Evolutionary conservation across 169 alveolate genomes (phyloP).

Genomic region (Cryptosporidium canis): DNA sequence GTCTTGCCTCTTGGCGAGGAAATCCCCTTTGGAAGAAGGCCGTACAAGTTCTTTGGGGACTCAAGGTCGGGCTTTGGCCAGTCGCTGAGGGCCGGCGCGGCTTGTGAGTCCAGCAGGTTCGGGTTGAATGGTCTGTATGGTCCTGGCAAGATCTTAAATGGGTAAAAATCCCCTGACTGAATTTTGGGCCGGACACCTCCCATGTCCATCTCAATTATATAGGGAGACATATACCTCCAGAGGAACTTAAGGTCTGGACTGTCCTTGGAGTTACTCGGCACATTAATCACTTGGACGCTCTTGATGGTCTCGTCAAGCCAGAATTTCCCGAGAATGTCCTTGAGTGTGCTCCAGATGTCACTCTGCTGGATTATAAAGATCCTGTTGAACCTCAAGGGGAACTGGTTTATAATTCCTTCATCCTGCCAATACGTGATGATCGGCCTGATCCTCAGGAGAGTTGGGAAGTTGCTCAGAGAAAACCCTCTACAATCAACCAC

Average conservation of each 20-base stretch:
- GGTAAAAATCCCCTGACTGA: constrained; percentile 25
- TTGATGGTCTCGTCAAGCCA: constrained; percentile 17
- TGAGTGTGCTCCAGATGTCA: constrained; percentile 28
- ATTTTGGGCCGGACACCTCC: constrained; percentile 54
- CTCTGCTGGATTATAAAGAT: constrained; percentile 13
- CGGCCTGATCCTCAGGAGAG: constrained; percentile 35
- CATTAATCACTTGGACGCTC: constrained; percentile 18
- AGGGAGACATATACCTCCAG: constrained; percentile 64
- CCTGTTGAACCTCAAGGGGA: constrained; percentile 29
- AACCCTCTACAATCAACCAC: constrained; percentile 59
- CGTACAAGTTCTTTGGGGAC: constrained; percentile 16
- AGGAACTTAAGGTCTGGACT: constrained; percentile 27
- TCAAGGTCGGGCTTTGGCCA: constrained; percentile 31
- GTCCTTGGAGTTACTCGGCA: constrained; percentile 28
- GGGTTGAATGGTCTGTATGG: constrained; percentile 20
- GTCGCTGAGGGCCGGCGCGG: constrained; percentile 11
- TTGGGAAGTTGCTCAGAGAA: not conserved
- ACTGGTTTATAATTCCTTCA: constrained; percentile 49
- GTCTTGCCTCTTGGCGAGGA: not conserved
- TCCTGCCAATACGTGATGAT: constrained; percentile 33
- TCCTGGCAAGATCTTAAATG: constrained; percentile 50
- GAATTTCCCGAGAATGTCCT: constrained; percentile 16
- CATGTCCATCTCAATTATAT: constrained; percentile 21
- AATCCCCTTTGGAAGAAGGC: not conserved
- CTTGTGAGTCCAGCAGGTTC: not conserved